Percentiles rank a stretch among this genome's conserved stretches.
phyloP scores from a whole-genome alignment of 2,329 filamentous ascomycete genomes.

The Ceratocystis diversiconidia region DNA sequence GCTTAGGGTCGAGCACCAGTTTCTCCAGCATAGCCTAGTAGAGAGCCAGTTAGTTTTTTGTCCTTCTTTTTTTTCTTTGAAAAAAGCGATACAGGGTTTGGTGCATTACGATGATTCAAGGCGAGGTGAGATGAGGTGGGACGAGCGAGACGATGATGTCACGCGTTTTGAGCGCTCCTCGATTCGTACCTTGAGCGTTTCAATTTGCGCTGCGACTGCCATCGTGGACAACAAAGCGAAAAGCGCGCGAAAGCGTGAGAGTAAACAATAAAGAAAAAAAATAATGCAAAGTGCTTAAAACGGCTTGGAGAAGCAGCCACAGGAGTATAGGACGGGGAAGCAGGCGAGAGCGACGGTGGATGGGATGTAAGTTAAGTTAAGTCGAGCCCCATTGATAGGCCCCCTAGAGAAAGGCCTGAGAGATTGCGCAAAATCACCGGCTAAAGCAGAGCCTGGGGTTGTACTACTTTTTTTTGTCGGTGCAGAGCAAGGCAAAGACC shows the following conservation, averaged over 20 bases:
- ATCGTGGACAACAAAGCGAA: neutral
- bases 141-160: neutral
- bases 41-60: neutral
- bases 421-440: neutral
- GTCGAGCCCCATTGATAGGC: neutral
- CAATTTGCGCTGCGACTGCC: conserved; percentile 12
- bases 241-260: neutral
- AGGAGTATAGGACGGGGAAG: too few species aligned
- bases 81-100: neutral
- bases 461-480: neutral
- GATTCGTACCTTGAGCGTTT: conserved; percentile 12
- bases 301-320: neutral
- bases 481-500: neutral
- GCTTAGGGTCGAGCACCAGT: conserved; percentile 65
- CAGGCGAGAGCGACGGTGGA: neutral
- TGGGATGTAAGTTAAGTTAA: neutral
- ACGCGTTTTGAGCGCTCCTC: neutral
- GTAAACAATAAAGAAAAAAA: neutral
- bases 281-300: neutral
- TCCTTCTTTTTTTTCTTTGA: too few species aligned
- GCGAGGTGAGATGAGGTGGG: neutral
- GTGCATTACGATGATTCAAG: neutral
- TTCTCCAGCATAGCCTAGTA: conserved; percentile 54
- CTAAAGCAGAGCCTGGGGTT: neutral
- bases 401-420: neutral